Conservation (phyloP, 345 rosid genomes). For the Arabis hirsuta region DNA sequence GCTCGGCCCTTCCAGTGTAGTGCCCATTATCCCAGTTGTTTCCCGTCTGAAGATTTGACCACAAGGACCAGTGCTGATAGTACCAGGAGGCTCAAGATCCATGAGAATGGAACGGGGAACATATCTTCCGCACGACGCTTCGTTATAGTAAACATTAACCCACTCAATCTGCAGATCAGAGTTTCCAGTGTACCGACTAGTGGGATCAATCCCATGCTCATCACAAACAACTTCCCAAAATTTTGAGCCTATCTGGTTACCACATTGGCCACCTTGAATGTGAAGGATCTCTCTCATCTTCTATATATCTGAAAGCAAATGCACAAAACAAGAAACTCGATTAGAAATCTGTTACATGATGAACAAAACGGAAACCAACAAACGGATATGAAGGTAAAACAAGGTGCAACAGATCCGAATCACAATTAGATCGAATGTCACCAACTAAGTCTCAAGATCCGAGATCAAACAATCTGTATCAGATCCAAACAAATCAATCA, state of each 20-base stretch:
- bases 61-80: slow-evolving; percentile 73
- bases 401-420: slow-evolving; percentile 18
- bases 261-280: slow-evolving; percentile 79
- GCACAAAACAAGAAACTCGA: slow-evolving; percentile 19
- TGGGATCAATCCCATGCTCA: slow-evolving; percentile 81
- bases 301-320: slow-evolving; percentile 14
- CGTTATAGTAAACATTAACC: slow-evolving; percentile 77
- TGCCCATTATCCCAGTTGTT: slow-evolving; percentile 92
- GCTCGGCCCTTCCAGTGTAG: slow-evolving; percentile 79
- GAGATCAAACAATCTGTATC: slow-evolving; percentile 18
- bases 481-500: slow-evolving; percentile 30
- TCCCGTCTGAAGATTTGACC: slow-evolving; percentile 80
- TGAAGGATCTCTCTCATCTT: slow-evolving; percentile 84
- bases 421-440: slow-evolving; percentile 1
- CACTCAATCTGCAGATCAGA: slow-evolving; percentile 72
- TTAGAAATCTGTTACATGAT: too few relatives aligned
- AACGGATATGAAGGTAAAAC: neutral
- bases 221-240: slow-evolving; percentile 88
- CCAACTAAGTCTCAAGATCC: slow-evolving; percentile 17
- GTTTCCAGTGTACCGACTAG: slow-evolving; percentile 71
- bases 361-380: too few relatives aligned
- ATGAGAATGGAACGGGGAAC: slow-evolving; percentile 78
- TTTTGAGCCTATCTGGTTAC: slow-evolving; percentile 82
- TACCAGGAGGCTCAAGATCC: slow-evolving; percentile 86
- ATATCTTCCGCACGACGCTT: slow-evolving; percentile 75